Percentiles rank a stretch among this genome's conserved stretches.
These are phyloP conservation scores for Adansonia grandidieri DNA, from an alignment of 441 rosid genomes.

Conservation along the genomic window DNA sequence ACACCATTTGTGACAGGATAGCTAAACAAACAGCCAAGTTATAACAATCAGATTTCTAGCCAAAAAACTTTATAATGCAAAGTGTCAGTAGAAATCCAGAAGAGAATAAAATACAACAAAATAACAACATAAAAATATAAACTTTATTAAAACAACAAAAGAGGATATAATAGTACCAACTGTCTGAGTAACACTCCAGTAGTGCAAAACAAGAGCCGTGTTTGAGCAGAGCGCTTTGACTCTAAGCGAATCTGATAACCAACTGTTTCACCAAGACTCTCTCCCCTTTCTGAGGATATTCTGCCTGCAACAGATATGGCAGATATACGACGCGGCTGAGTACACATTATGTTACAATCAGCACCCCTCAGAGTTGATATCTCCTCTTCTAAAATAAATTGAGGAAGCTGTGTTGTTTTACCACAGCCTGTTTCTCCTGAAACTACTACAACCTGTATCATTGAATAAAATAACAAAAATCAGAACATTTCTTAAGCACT, in stretches of 20 bases:
- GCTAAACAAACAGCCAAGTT: background rate
- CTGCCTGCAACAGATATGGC: slow-evolving; percentile 93
- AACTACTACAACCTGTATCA: slow-evolving; percentile 74
- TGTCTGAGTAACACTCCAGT: slow-evolving; percentile 87
- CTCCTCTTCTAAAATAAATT: slow-evolving; percentile 86
- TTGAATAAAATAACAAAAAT: slow-evolving; percentile 26
- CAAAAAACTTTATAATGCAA: background rate
- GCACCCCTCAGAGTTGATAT: slow-evolving; percentile 76
- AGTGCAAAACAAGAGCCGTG: slow-evolving; percentile 88
- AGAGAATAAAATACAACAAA: background rate
- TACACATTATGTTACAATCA: slow-evolving; percentile 85
- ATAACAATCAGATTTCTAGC: slow-evolving; percentile 15
- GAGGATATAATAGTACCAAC: slow-evolving; percentile 56
- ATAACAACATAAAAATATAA: background rate
- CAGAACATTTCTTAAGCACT: slow-evolving; percentile 9
- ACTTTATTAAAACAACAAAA: slow-evolving; percentile 7
- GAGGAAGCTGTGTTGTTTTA: slow-evolving; percentile 96
- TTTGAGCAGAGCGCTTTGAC: slow-evolving; percentile 73
- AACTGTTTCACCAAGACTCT: slow-evolving; percentile 78
- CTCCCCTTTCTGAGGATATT: slow-evolving; percentile 92
- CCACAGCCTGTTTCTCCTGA: slow-evolving; percentile 99
- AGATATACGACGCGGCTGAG: slow-evolving; percentile 95
- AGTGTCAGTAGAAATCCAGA: background rate
- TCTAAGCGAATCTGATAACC: slow-evolving; percentile 97
- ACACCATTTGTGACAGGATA: background rate